These are phyloP conservation scores for Diplodia corticola DNA, from an alignment of 2,329 filamentous ascomycete species.

Conservation along the genomic window DNA sequence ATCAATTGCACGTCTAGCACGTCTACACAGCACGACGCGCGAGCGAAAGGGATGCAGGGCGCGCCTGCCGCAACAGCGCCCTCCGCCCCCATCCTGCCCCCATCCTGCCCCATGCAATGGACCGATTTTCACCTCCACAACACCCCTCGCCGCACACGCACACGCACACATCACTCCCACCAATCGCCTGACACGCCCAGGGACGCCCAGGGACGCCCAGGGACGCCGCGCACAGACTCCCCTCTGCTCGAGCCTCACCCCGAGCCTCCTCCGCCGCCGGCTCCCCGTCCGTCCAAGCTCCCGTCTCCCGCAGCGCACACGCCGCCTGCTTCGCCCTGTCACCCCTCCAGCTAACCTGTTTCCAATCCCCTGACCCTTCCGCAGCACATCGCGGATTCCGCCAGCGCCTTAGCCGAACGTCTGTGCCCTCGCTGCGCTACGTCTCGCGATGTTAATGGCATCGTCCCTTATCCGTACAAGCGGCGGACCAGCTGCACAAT, in stretches of 20 bases:
- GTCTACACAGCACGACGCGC: not conserved
- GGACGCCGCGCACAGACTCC: not conserved
- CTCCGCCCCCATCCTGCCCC: too few relatives aligned
- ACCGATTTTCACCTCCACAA: too few relatives aligned
- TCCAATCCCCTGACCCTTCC: not conserved
- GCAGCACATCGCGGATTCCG: not conserved
- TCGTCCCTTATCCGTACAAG: not conserved
- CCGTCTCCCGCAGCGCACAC: not conserved
- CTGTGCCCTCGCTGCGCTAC: not conserved
- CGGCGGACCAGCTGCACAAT: not conserved
- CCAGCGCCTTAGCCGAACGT: not conserved
- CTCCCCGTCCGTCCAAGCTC: not conserved
- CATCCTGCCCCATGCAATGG: not conserved
- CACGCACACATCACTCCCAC: too few relatives aligned
- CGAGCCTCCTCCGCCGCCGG: constrained; percentile 1
- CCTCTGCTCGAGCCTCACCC: constrained; percentile 6
- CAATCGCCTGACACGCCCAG: too few relatives aligned
- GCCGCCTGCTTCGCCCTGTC: not conserved
- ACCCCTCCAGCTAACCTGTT: too few relatives aligned
- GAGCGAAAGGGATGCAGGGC: too few relatives aligned
- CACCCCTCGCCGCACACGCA: too few relatives aligned
- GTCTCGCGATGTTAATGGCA: not conserved
- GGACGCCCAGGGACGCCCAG: too few relatives aligned
- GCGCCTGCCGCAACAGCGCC: too few relatives aligned
- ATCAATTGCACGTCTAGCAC: too few relatives aligned